phyloP scores from a whole-genome alignment of 331 rosid species.

The Dryas integrifolia region DNA sequence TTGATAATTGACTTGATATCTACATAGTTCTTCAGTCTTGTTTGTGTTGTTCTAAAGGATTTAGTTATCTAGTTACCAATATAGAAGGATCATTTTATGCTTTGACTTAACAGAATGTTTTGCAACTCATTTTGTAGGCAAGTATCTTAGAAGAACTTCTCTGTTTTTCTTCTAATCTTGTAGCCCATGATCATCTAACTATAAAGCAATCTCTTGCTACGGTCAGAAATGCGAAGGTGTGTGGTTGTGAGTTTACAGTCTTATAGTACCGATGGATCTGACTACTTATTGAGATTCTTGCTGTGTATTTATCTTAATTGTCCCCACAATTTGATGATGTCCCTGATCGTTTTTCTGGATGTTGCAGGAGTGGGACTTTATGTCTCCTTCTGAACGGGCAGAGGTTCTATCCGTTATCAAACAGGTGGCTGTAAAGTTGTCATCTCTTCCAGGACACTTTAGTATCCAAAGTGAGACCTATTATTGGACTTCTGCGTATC shows the following conservation, averaged over 20 bases:
- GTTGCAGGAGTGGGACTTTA: constrained; percentile 49
- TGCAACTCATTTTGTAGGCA: constrained; percentile 31
- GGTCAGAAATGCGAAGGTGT: constrained; percentile 44
- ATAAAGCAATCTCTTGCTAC: constrained; percentile 32
- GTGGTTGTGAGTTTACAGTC: constrained; percentile 4
- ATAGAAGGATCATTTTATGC: background rate
- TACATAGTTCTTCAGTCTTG: background rate
- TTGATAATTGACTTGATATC: background rate
- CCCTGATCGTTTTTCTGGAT: constrained; percentile 20
- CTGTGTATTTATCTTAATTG: constrained; percentile 8
- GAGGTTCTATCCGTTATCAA: constrained; percentile 38
- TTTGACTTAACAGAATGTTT: constrained; percentile 19
- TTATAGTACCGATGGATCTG: background rate
- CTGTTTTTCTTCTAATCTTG: constrained; percentile 35
- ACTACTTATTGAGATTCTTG: background rate
- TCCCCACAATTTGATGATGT: constrained; percentile 6
- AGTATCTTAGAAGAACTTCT: constrained; percentile 50
- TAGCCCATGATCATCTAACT: constrained; percentile 29
- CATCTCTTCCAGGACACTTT: constrained; percentile 41
- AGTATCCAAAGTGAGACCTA: constrained; percentile 36
- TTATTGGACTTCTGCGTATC: constrained; percentile 50
- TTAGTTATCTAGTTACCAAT: background rate
- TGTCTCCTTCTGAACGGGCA: constrained; percentile 42
- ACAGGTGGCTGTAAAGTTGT: constrained; percentile 37
- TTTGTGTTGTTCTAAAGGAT: constrained; percentile 1